Percentiles rank a stretch among this genome's conserved stretches.
phyloP scores from a whole-genome alignment of 2,329 filamentous ascomycete genomes.

The Colletotrichum brevisporum region DNA sequence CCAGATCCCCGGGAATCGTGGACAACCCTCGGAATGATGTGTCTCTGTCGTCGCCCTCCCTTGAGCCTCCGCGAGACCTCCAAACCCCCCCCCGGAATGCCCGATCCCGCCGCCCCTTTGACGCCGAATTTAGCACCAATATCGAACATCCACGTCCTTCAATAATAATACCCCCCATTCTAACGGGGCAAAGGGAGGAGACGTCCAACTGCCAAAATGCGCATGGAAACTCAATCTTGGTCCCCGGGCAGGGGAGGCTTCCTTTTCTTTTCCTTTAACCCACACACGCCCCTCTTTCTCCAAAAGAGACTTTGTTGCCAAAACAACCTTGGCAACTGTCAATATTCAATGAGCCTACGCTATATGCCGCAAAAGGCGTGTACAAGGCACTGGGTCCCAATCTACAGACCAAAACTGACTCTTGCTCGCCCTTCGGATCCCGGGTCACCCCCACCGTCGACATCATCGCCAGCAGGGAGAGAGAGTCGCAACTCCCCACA shows the following conservation, averaged over 20 bases:
- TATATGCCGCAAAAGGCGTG: too few species aligned
- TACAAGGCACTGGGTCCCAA: too few species aligned
- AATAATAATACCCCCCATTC: neutral
- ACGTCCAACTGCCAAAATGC: neutral
- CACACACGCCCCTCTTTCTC: neutral
- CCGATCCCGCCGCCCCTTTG: too few species aligned
- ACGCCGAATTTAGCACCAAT: too few species aligned
- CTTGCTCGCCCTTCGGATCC: neutral
- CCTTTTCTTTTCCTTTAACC: neutral
- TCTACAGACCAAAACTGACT: too few species aligned
- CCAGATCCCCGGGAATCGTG: neutral
- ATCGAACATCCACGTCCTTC: too few species aligned
- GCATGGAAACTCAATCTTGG: neutral
- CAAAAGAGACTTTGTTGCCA: neutral
- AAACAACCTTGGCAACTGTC: neutral
- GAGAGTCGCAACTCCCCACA: neutral
- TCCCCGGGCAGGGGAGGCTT: too few species aligned
- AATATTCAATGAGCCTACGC: too few species aligned
- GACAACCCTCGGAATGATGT: too few species aligned
- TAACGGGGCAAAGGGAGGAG: neutral
- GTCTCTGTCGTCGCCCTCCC: too few species aligned
- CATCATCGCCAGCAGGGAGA: conserved; percentile 8
- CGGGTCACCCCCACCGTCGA: conserved; percentile 16
- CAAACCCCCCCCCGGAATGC: too few species aligned
- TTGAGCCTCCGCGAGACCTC: too few species aligned